These are phyloP conservation scores for Phytopythium cucurbitacearum DNA, from an alignment of 352 stramenopile genomes.

Conservation along the genomic window DNA sequence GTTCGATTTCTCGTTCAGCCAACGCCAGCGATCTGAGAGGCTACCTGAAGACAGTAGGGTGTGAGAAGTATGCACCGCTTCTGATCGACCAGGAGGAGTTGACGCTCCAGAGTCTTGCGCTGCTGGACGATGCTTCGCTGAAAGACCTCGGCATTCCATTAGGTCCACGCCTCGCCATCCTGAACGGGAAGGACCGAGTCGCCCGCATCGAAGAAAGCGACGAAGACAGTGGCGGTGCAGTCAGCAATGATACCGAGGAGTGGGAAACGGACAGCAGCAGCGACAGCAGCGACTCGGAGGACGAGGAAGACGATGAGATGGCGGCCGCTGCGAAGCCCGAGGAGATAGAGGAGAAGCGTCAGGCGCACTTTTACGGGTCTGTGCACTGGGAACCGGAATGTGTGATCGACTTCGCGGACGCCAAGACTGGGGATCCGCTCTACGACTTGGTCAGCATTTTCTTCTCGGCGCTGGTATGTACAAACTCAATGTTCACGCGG, in stretches of 20 bases:
- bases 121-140: slow-evolving; percentile 45
- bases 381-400: slow-evolving; percentile 53
- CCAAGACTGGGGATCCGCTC: slow-evolving; percentile 81
- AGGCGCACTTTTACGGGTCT: slow-evolving; percentile 38
- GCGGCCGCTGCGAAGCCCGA: slow-evolving; percentile 14
- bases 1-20: not conserved
- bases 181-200: slow-evolving; percentile 20
- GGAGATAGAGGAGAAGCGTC: slow-evolving; percentile 33
- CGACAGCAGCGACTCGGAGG: slow-evolving; percentile 37
- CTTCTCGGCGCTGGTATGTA: slow-evolving; percentile 69
- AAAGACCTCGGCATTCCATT: slow-evolving; percentile 57
- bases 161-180: slow-evolving; percentile 52
- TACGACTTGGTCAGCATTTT: slow-evolving; percentile 85
- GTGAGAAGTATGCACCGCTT: slow-evolving; percentile 43
- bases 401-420: slow-evolving; percentile 87
- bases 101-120: slow-evolving; percentile 34
- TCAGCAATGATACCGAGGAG: slow-evolving; percentile 27
- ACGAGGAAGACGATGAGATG: slow-evolving; percentile 32
- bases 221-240: slow-evolving; percentile 14
- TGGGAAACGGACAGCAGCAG: slow-evolving; percentile 54
- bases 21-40: slow-evolving; percentile 12
- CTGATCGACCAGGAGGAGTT: slow-evolving; percentile 61
- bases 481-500: not conserved
- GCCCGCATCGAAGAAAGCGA: slow-evolving; percentile 21
- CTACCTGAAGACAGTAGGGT: slow-evolving; percentile 40